These are phyloP conservation scores for Hygrophorus russula DNA, from an alignment of 768 basidiomycete species.

Conservation along the genomic window DNA sequence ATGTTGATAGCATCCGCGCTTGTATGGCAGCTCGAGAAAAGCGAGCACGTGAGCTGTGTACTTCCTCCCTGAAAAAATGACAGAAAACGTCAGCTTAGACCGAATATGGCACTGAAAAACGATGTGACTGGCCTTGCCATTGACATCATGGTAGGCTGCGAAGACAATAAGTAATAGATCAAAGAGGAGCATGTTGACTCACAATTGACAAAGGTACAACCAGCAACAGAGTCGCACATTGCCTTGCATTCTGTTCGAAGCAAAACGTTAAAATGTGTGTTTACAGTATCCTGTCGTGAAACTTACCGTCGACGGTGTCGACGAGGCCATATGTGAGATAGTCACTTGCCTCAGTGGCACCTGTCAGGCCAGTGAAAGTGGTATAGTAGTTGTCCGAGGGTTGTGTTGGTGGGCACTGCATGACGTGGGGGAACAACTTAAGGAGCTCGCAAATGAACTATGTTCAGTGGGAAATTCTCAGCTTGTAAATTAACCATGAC, in stretches of 20 bases:
- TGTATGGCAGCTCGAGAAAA: conserved; percentile 20
- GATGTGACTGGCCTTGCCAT: too few relatives aligned
- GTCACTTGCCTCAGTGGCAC: conserved; percentile 20
- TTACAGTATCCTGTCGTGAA: neutral
- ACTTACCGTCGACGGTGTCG: conserved; percentile 19
- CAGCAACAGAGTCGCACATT: conserved; percentile 20
- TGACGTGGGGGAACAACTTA: too few relatives aligned
- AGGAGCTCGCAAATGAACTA: too few relatives aligned
- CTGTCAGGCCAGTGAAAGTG: conserved; percentile 19
- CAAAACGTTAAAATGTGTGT: neutral
- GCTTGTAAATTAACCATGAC: too few relatives aligned
- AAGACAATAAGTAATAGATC: too few relatives aligned
- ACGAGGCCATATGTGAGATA: conserved; percentile 26
- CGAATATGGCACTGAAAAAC: too few relatives aligned
- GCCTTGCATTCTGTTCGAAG: conserved; percentile 18
- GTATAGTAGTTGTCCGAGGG: conserved; percentile 13
- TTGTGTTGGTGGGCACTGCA: conserved; percentile 10
- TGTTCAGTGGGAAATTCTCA: too few relatives aligned
- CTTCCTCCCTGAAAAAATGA: conserved; percentile 17
- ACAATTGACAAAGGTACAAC: conserved; percentile 23
- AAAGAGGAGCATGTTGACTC: conserved; percentile 5
- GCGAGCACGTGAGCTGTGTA: conserved; percentile 23
- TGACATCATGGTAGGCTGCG: too few relatives aligned
- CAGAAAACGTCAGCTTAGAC: neutral
- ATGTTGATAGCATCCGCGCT: conserved; percentile 17